These are phyloP conservation scores for Euphorbia tirucalli DNA, from an alignment of 345 rosid genomes.

Conservation along the genomic window DNA sequence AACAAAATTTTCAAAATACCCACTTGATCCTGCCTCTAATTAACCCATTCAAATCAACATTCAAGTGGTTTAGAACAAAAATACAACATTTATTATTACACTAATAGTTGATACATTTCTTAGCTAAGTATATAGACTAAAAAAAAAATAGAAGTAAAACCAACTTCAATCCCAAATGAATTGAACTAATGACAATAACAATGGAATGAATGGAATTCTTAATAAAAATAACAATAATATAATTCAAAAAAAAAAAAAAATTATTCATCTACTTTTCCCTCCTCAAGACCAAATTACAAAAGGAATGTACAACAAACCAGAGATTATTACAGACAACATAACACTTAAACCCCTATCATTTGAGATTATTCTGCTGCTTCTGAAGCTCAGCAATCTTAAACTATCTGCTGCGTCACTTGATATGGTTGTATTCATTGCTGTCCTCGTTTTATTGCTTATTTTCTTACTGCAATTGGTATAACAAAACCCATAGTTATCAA, in stretches of 20 bases:
- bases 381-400: slow-evolving; percentile 30
- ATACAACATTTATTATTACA: neutral
- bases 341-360: slow-evolving; percentile 13
- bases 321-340: slow-evolving; percentile 34
- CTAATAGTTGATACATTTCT: neutral
- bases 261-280: neutral
- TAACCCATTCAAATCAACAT: no score
- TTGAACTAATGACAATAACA: neutral
- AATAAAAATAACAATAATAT: neutral
- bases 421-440: slow-evolving; percentile 53
- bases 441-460: slow-evolving; percentile 59
- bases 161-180: neutral
- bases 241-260: slow-evolving; percentile 7
- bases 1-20: no score
- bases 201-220: neutral
- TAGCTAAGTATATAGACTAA: neutral
- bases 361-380: slow-evolving; percentile 32
- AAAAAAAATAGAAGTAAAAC: neutral
- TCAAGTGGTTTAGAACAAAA: neutral
- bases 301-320: slow-evolving; percentile 42
- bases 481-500: neutral
- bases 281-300: slow-evolving; percentile 20
- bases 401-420: slow-evolving; percentile 41
- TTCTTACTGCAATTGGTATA: slow-evolving; percentile 55
- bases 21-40: no score